Percentiles rank a stretch among this genome's conserved stretches.
Evolutionary conservation across 106 monocot species (phyloP).

Genomic region (Acorus gramineus): DNA sequence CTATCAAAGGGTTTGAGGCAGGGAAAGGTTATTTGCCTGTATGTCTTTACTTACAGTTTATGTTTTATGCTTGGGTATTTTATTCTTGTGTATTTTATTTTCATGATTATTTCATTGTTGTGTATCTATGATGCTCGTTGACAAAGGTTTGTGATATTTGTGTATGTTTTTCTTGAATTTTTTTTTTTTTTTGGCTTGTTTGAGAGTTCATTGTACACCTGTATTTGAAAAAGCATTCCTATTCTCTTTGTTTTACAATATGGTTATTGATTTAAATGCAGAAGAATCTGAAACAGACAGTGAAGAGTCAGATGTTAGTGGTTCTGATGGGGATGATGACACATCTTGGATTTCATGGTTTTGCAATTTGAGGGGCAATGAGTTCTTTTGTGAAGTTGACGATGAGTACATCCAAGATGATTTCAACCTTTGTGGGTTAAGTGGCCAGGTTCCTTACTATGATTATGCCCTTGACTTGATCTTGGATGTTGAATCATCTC

Average conservation of each 20-base stretch:
- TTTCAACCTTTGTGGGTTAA: conserved; percentile 29
- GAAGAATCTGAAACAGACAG: conserved; percentile 24
- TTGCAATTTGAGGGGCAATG: conserved; percentile 26
- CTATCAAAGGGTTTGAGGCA: too few relatives aligned
- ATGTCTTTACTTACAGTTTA: too few relatives aligned
- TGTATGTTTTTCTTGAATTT: too few relatives aligned
- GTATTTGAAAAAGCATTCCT: neutral
- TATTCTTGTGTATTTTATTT: too few relatives aligned
- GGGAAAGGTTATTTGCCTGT: too few relatives aligned
- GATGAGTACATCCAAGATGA: conserved; percentile 30
- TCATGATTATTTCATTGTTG: too few relatives aligned
- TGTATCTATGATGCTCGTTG: too few relatives aligned
- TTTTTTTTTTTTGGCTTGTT: neutral
- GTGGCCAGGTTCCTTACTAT: conserved; percentile 27
- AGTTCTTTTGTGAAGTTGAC: conserved; percentile 27
- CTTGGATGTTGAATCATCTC: conserved; percentile 21
- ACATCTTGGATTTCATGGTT: conserved; percentile 36
- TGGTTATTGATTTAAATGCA: neutral
- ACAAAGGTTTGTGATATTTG: too few relatives aligned
- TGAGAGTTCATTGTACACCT: neutral
- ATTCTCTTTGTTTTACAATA: neutral
- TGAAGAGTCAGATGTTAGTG: conserved; percentile 23
- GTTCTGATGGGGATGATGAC: conserved; percentile 21
- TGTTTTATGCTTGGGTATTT: too few relatives aligned
- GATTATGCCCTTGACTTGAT: conserved; percentile 29